Percentiles rank a stretch among this genome's conserved stretches.
Evolutionary conservation across 129 eudicot genomes (phyloP).

Genomic region (Centella asiatica): DNA sequence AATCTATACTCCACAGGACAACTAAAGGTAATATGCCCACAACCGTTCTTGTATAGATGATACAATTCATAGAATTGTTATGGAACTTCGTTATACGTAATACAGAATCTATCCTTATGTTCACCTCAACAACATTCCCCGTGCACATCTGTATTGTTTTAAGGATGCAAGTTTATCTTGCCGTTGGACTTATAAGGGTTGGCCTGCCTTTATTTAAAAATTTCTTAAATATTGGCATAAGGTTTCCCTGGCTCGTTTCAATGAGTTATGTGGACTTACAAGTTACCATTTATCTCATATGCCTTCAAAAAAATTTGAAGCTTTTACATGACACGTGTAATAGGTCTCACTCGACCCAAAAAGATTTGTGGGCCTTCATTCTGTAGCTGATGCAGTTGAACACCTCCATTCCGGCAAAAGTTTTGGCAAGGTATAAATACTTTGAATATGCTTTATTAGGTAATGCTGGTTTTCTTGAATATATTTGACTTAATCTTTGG

Average conservation of each 20-base stretch:
- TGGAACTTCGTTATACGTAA: too few species aligned
- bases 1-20: slow-evolving; percentile 52
- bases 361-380: slow-evolving; percentile 55
- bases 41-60: not conserved
- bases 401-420: slow-evolving; percentile 96
- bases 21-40: slow-evolving; percentile 47
- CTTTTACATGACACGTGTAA: not conserved
- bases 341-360: slow-evolving; percentile 76
- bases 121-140: too few species aligned
- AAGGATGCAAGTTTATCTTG: too few species aligned
- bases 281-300: not conserved
- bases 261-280: not conserved
- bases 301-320: not conserved
- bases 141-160: too few species aligned
- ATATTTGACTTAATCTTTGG: not conserved
- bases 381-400: slow-evolving; percentile 92
- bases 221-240: too few species aligned
- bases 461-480: too few species aligned
- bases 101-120: too few species aligned
- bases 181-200: too few species aligned
- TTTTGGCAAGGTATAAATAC: slow-evolving; percentile 71
- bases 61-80: not conserved
- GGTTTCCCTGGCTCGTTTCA: too few species aligned
- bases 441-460: not conserved
- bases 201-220: too few species aligned